Conservation (phyloP, 2,329 filamentous ascomycete genomes). For the Talaromyces sp. region DNA sequence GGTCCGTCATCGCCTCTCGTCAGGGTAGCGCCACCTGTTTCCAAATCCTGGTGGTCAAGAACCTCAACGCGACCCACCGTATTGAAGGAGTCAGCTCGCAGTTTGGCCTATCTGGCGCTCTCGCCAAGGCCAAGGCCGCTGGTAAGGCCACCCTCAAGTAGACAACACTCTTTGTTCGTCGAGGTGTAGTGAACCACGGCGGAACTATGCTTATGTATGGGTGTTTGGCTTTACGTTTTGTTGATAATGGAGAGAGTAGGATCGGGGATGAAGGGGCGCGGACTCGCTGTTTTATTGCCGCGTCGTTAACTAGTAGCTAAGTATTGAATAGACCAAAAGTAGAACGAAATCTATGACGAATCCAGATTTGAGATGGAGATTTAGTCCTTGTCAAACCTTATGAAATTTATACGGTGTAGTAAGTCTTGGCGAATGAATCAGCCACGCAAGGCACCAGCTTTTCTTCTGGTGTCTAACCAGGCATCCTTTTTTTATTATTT, state of each 20-base stretch:
- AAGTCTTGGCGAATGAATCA: no score
- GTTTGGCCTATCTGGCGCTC: slow-evolving; percentile 62
- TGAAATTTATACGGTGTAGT: no score
- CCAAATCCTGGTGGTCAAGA: slow-evolving; percentile 83
- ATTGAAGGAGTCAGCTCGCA: slow-evolving; percentile 67
- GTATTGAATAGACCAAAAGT: background rate
- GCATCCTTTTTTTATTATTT: no score
- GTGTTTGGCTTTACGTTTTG: background rate
- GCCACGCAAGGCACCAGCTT: no score
- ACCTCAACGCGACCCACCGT: slow-evolving; percentile 79
- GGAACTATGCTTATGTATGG: background rate
- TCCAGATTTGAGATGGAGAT: background rate
- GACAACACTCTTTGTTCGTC: background rate
- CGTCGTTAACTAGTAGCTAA: background rate
- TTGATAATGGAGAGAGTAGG: background rate
- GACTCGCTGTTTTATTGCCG: background rate
- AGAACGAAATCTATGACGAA: background rate
- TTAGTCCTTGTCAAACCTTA: no score
- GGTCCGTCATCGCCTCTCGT: slow-evolving; percentile 74
- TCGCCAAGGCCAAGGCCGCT: background rate
- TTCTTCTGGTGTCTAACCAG: no score
- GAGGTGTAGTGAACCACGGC: background rate
- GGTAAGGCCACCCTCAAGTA: background rate
- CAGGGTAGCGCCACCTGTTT: slow-evolving; percentile 81
- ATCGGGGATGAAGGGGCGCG: background rate